Conservation (phyloP, 768 basidiomycete species). For the Russula brevipes region DNA sequence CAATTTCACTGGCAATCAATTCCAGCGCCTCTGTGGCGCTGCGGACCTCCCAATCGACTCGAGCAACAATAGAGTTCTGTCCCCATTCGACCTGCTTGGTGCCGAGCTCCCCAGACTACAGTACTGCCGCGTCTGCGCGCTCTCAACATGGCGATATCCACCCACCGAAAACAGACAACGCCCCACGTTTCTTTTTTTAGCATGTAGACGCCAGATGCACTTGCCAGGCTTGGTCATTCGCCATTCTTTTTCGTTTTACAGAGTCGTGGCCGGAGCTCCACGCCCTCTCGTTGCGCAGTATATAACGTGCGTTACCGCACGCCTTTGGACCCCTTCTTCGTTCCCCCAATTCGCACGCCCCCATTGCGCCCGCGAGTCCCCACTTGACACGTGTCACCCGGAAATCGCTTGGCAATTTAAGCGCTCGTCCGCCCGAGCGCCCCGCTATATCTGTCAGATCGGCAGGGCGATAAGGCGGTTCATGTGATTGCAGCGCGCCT, state of each 20-base stretch:
- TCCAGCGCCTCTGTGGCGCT: too few relatives aligned
- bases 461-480: background rate
- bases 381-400: slow-evolving; percentile 51
- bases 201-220: background rate
- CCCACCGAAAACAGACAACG: too few relatives aligned
- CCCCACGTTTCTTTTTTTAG: too few relatives aligned
- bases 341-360: slow-evolving; percentile 44
- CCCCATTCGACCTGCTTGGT: too few relatives aligned
- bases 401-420: slow-evolving; percentile 33
- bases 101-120: too few relatives aligned
- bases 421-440: background rate
- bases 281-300: slow-evolving; percentile 54
- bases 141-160: too few relatives aligned
- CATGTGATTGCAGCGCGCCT: slow-evolving; percentile 43
- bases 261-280: slow-evolving; percentile 43
- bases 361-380: slow-evolving; percentile 38
- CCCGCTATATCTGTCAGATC: background rate
- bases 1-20: too few relatives aligned
- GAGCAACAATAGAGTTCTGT: too few relatives aligned
- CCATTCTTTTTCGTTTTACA: slow-evolving; percentile 46
- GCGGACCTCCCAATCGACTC: too few relatives aligned
- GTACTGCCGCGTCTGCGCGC: too few relatives aligned
- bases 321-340: slow-evolving; percentile 25
- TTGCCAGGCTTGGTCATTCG: slow-evolving; percentile 31
- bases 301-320: slow-evolving; percentile 32